These are phyloP conservation scores for Aspergillus mulundensis DNA, from an alignment of 495 filamentous ascomycete species.

Conservation along the genomic window DNA sequence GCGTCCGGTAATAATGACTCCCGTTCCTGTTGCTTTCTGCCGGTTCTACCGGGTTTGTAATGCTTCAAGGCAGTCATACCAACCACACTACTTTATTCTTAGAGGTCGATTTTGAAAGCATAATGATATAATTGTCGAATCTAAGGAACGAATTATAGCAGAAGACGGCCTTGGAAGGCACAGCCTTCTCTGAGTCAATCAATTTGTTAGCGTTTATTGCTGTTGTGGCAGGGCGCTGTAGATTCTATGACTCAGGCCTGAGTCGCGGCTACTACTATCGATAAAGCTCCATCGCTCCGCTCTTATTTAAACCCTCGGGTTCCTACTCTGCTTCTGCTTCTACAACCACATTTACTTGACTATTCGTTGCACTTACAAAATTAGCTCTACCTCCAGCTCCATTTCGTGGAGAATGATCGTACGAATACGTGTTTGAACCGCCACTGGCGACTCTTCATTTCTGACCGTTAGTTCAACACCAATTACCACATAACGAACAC, in stretches of 20 bases:
- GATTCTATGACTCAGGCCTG: conserved; percentile 16
- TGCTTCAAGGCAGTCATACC: background rate
- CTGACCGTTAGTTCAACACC: conserved; percentile 11
- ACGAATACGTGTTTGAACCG: conserved; percentile 42
- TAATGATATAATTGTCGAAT: background rate
- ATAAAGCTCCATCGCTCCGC: conserved; percentile 32
- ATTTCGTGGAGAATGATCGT: conserved; percentile 38
- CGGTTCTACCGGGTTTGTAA: background rate
- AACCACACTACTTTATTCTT: background rate
- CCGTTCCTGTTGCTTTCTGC: background rate
- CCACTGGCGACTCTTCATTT: conserved; percentile 25
- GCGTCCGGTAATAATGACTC: background rate
- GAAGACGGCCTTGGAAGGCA: background rate
- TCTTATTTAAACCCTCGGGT: conserved; percentile 9
- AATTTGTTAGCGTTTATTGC: background rate
- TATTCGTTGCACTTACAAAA: background rate
- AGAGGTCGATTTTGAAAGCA: background rate
- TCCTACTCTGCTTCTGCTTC: background rate
- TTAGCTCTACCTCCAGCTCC: background rate
- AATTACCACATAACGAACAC: background rate
- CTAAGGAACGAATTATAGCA: background rate
- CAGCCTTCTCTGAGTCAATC: background rate
- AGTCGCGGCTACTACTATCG: conserved; percentile 35
- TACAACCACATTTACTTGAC: background rate
- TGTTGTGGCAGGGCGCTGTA: background rate